Conservation (phyloP, 75 land plant genomes). For the Gnetum montanum region DNA sequence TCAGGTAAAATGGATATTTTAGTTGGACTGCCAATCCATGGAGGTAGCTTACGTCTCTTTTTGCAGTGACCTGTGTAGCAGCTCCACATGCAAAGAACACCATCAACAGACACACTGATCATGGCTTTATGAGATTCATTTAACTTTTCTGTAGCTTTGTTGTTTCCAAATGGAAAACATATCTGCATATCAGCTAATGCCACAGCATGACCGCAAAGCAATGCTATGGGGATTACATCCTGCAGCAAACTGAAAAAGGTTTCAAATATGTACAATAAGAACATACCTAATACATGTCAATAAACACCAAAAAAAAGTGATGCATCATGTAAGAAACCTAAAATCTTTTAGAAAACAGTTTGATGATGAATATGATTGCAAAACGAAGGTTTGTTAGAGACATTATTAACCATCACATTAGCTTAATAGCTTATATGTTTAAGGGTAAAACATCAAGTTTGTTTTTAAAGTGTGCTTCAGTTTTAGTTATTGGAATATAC, state of each 20-base stretch:
- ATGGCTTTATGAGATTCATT: slow-evolving; percentile 20
- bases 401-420: no score
- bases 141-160: slow-evolving; percentile 3
- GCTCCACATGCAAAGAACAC: slow-evolving; percentile 79
- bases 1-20: slow-evolving; percentile 19
- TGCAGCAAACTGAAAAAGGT: slow-evolving; percentile 1
- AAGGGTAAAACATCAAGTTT: no score
- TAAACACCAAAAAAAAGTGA: neutral
- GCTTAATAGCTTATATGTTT: no score
- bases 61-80: slow-evolving; percentile 52
- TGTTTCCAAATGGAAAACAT: slow-evolving; percentile 25
- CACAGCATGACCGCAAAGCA: slow-evolving; percentile 79
- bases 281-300: neutral
- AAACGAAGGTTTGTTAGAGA: no score
- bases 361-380: neutral
- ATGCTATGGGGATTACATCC: slow-evolving; percentile 37
- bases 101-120: slow-evolving; percentile 61
- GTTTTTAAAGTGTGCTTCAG: no score
- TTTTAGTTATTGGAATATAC: no score
- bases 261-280: slow-evolving; percentile 3
- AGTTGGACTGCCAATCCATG: slow-evolving; percentile 55
- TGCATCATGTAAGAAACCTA: neutral
- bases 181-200: slow-evolving; percentile 39
- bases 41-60: slow-evolving; percentile 58
- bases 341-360: neutral